Percentiles rank a stretch among this genome's conserved stretches.
Evolutionary conservation across 106 monocot genomes (phyloP).

Genomic region (Dendrobium nobile): DNA sequence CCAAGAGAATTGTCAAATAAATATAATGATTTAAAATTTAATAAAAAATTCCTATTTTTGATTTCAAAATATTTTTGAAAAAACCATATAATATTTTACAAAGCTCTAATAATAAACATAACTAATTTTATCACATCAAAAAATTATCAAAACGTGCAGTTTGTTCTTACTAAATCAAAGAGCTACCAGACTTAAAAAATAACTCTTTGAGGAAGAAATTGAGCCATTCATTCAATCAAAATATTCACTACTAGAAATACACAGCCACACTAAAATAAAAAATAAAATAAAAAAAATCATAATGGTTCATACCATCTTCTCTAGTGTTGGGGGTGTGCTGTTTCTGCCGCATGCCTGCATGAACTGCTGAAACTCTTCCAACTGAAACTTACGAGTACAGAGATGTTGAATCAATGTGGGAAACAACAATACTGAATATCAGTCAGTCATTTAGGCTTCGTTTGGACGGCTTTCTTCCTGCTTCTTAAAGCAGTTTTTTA

Average conservation of each 20-base stretch:
- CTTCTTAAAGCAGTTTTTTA: too few relatives aligned
- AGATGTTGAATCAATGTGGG: not conserved
- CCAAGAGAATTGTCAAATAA: too few relatives aligned
- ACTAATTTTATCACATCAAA: not conserved
- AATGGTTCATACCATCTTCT: not conserved
- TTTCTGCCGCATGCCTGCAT: not conserved
- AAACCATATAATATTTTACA: too few relatives aligned
- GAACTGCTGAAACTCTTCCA: not conserved
- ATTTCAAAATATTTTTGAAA: too few relatives aligned
- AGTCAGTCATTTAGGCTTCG: not conserved
- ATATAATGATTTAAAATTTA: too few relatives aligned
- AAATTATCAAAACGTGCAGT: not conserved
- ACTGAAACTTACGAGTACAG: not conserved
- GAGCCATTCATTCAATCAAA: not conserved
- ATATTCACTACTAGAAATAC: not conserved
- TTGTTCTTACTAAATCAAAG: not conserved
- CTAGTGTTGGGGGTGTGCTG: not conserved
- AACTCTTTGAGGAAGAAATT: not conserved
- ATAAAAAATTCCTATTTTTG: too few relatives aligned
- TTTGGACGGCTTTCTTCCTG: too few relatives aligned
- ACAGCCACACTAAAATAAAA: not conserved
- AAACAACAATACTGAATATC: not conserved
- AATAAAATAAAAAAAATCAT: too few relatives aligned
- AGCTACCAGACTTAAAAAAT: not conserved
- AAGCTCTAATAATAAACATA: too few relatives aligned